Conservation (phyloP, 2,329 filamentous ascomycete genomes). For the Catunica adiposa region DNA sequence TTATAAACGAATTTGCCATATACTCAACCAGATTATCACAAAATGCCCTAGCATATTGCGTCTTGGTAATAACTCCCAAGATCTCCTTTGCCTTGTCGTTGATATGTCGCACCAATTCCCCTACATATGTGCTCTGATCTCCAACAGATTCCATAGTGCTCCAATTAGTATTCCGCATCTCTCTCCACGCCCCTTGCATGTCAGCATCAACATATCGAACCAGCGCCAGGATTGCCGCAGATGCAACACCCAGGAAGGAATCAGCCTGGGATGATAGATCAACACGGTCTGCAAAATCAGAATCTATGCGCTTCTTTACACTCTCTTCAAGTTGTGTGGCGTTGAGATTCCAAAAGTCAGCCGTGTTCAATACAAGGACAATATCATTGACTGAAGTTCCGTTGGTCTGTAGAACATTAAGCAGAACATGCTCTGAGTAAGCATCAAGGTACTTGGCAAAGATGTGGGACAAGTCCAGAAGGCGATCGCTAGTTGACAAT, state of each 20-base stretch:
- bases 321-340: constrained; percentile 88
- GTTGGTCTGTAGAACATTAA: constrained; percentile 48
- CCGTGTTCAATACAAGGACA: constrained; percentile 81
- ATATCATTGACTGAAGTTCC: constrained; percentile 45
- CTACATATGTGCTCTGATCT: constrained; percentile 85
- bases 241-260: constrained; percentile 87
- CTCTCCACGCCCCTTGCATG: constrained; percentile 77
- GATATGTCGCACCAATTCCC: constrained; percentile 58
- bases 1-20: constrained; percentile 61
- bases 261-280: constrained; percentile 89
- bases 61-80: constrained; percentile 63
- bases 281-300: constrained; percentile 55
- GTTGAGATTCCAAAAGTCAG: constrained; percentile 92
- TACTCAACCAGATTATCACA: constrained; percentile 91
- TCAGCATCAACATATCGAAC: constrained; percentile 70
- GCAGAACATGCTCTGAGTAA: constrained; percentile 82
- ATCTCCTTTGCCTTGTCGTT: constrained; percentile 60
- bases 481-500: constrained; percentile 72
- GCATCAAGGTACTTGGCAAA: constrained; percentile 89
- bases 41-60: constrained; percentile 85
- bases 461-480: constrained; percentile 70
- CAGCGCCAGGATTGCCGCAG: constrained; percentile 65
- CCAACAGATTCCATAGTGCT: constrained; percentile 82
- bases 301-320: constrained; percentile 78
- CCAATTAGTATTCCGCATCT: constrained; percentile 96